phyloP scores from a whole-genome alignment of 176 grass and related monocot genomes.

The Cocos nucifera region DNA sequence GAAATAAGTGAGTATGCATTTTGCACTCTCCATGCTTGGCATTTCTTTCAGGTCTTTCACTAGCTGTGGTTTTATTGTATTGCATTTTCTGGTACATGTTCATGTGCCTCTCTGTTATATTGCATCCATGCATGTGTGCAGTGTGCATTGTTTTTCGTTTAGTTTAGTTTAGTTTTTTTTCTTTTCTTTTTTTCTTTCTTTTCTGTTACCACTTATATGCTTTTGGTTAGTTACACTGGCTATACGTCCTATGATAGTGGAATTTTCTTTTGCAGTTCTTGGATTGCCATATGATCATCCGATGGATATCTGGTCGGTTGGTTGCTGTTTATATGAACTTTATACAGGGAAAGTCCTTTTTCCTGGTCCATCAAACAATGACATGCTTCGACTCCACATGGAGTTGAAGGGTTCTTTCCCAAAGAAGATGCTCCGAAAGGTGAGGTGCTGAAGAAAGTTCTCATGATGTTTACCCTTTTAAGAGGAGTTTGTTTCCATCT shows the following conservation, averaged over 20 bases:
- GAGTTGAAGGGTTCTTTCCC: slow-evolving; percentile 90
- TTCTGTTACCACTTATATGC: too few species aligned
- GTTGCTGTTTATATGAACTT: slow-evolving; percentile 96
- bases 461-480: too few species aligned
- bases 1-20: slow-evolving; percentile 83
- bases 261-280: slow-evolving; percentile 57
- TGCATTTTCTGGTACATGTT: slow-evolving; percentile 5
- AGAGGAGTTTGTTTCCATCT: too few species aligned
- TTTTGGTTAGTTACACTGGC: too few species aligned
- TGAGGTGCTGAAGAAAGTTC: slow-evolving; percentile 12
- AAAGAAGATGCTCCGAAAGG: slow-evolving; percentile 98
- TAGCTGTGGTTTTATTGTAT: background rate
- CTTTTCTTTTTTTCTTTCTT: background rate
- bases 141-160: background rate
- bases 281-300: slow-evolving; percentile 95
- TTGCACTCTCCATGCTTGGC: slow-evolving; percentile 10
- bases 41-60: slow-evolving; percentile 11
- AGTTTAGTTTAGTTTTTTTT: too few species aligned
- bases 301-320: slow-evolving; percentile 94
- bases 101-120: too few species aligned
- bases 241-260: background rate
- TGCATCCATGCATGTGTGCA: too few species aligned
- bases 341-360: slow-evolving; percentile 95
- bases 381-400: slow-evolving; percentile 98
- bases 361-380: slow-evolving; percentile 87